Conservation (phyloP, 1,284 basidiomycete genomes). For the Apiotrichum montevideense region DNA sequence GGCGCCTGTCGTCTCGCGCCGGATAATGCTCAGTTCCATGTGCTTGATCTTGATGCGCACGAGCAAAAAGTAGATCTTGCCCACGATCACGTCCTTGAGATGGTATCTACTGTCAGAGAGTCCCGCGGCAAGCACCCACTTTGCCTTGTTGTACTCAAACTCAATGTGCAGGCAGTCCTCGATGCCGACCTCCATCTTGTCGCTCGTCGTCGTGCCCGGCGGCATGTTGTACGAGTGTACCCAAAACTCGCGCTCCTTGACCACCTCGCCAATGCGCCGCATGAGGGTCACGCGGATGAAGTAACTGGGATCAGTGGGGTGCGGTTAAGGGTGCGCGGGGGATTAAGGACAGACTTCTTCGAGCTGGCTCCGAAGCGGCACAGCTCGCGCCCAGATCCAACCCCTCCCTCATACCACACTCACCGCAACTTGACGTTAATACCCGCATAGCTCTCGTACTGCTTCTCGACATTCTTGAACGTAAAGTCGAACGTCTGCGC, state of each 20-base stretch:
- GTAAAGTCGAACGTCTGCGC: conserved; percentile 92
- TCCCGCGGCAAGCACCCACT: conserved; percentile 55
- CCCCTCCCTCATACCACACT: conserved; percentile 27
- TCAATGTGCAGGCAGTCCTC: conserved; percentile 99
- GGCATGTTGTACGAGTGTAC: conserved; percentile 98
- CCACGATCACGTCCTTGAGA: conserved; percentile 97
- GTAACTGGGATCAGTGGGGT: conserved; percentile 57
- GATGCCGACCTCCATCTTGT: conserved; percentile 99
- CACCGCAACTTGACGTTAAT: conserved; percentile 96
- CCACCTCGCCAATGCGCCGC: conserved; percentile 82
- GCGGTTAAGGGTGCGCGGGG: background rate
- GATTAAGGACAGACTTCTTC: no score
- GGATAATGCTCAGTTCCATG: conserved; percentile 97
- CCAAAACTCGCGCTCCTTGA: conserved; percentile 91
- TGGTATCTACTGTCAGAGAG: conserved; percentile 64
- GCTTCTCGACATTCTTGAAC: conserved; percentile 99
- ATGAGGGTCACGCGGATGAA: conserved; percentile 88
- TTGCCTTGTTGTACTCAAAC: conserved; percentile 99
- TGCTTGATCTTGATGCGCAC: conserved; percentile 99
- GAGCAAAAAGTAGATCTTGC: conserved; percentile 97
- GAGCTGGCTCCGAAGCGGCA: no score
- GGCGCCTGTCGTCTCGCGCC: conserved; percentile 90
- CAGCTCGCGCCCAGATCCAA: no score
- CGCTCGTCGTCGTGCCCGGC: conserved; percentile 92
- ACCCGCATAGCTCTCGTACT: conserved; percentile 94